Evolutionary conservation across 306 rosid species (phyloP).

Genomic region (Castanea crenata): DNA sequence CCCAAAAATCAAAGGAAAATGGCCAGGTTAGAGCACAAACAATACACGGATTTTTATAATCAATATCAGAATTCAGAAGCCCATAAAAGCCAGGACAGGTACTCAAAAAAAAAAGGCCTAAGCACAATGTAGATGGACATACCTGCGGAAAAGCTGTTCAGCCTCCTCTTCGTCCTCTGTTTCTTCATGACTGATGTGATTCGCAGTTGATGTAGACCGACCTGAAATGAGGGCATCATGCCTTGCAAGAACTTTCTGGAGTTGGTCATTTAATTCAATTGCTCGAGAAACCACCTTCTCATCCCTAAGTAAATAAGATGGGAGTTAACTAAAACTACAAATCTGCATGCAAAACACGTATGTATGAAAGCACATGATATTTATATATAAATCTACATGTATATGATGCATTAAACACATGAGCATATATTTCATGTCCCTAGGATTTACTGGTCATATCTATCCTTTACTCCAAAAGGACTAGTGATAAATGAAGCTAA

Average conservation of each 20-base stretch:
- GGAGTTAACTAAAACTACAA: slow-evolving; percentile 16
- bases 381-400: background rate
- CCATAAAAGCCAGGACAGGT: background rate
- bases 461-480: too few species aligned
- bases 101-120: background rate
- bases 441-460: too few species aligned
- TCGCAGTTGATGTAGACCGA: slow-evolving; percentile 41
- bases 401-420: background rate
- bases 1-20: background rate
- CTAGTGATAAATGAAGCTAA: too few species aligned
- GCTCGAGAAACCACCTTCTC: slow-evolving; percentile 82
- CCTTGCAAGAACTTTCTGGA: slow-evolving; percentile 81
- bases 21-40: background rate
- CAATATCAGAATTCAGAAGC: background rate
- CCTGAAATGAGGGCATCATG: slow-evolving; percentile 80
- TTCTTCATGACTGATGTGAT: slow-evolving; percentile 46
- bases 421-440: background rate
- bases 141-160: slow-evolving; percentile 91
- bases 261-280: slow-evolving; percentile 82
- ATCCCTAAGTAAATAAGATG: slow-evolving; percentile 41
- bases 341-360: background rate
- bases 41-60: background rate
- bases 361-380: background rate
- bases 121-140: background rate
- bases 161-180: slow-evolving; percentile 84